Base-by-base conservation (phyloP, 2,329 filamentous ascomycete species). In the Cryphonectria japonica region DNA sequence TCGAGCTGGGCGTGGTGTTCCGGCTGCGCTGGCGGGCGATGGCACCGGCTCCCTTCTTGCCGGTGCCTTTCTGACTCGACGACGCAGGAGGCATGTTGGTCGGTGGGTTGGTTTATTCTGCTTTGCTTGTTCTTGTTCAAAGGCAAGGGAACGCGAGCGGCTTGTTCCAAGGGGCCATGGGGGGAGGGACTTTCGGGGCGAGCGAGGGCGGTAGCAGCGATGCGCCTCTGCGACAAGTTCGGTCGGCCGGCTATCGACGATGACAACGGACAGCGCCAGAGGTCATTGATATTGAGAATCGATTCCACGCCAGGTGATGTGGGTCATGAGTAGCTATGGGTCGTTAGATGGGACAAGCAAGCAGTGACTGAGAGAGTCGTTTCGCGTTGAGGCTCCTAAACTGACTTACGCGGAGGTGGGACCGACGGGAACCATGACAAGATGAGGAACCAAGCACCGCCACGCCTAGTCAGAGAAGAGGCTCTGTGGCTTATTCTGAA, bases 1-100 rank as follows among this genome's bases (percentile, higher is more conserved):
- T 81, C 46, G 88, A 86, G 77, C 88, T 87, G 50, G 93, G 93
- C 22, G 93, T 95, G 50, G 92, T 93, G 80, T 94, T 95, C 78
- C 93, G 91, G 78, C 92, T 94, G 73, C 89, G 86, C 76, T 91
- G 92, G 75, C 90, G 89, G 67, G 84, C 82, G 73, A 89, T 86
- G 75, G 87, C 86, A 75, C 85, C 85, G 72, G 85, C 83, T 65
- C 85, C 85, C 82, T 93, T 93, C 83, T 91, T 91, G 78, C 88
- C 85, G 37, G 88, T 88, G 71, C 88, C 88, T 76, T 89, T 88
- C 77, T 90, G 87, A 75, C 86, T 85, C 64, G 86, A 84, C 54
- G 52, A 9, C 69, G 82, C 83, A 39, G 87, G 86, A 78, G 88
- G 86, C 89, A 91, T 91, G 69, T 72, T 80, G 76, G 62, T 39